These are phyloP conservation scores for Saccharomyces hybrid DNA, from an alignment of 1,139 yeast genomes.

Conservation along the genomic window DNA sequence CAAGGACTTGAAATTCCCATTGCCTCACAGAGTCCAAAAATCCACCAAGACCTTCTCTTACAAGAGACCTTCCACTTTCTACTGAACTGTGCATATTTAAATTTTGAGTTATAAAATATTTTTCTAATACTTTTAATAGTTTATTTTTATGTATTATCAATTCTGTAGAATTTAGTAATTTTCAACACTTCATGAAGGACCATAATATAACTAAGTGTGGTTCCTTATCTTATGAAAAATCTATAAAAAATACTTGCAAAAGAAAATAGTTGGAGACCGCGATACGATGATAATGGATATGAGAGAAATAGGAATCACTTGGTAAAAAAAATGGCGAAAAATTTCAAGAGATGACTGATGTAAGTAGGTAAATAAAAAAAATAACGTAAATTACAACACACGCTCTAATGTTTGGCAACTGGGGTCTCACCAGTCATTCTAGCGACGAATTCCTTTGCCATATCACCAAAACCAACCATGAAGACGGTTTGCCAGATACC, in stretches of 20 bases:
- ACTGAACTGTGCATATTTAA: no score
- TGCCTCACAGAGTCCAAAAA: no score
- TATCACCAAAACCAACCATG: conserved; percentile 98
- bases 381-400: background rate
- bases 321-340: background rate
- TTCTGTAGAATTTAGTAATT: conserved; percentile 10
- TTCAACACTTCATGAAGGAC: conserved; percentile 1
- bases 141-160: conserved; percentile 6
- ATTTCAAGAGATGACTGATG: background rate
- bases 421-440: conserved; percentile 50
- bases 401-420: conserved; percentile 37
- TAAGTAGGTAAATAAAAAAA: background rate
- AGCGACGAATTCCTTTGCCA: conserved; percentile 62
- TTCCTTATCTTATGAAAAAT: background rate
- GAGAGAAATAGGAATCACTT: background rate
- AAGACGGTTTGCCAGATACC: conserved; percentile 98
- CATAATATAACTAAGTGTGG: background rate
- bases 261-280: background rate
- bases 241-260: background rate
- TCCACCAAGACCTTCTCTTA: no score
- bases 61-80: no score
- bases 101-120: no score
- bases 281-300: background rate
- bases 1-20: no score
- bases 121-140: background rate